Base-by-base conservation (phyloP, 106 monocot species). In the Ottelia alismoides region DNA sequence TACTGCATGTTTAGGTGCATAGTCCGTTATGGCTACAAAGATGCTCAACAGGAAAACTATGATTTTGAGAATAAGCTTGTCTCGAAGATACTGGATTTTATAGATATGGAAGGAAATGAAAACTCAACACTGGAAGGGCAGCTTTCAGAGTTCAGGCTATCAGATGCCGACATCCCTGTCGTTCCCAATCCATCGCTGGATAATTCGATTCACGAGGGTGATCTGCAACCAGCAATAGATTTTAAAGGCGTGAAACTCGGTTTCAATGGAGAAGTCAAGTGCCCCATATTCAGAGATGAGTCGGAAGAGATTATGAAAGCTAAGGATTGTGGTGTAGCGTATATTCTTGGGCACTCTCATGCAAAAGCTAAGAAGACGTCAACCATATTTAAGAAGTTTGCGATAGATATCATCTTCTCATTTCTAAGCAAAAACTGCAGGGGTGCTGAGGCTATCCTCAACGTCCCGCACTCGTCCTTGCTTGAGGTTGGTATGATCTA, bases 401-500 rank as follows among this genome's bases (percentile, higher is more conserved):
- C 70, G 1, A 77, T 90, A 12, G 59, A 84, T 48, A 18, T 83
- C 2, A 45, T 77, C 2, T 90, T 56, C 50, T 61, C 74, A 21
- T 90, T 84, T 45, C 76, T 90, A 9, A 69, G 74, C 62, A 79
- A 66, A 40, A 84, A 90, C 25, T 90, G 83, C 69, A 76, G 89
- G 30, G 69, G 58, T 26, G 49, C 89, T 25, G 72, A 72, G 52
- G 65, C 64, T 55, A 51, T 67, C 14, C 51, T 74, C 29, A 84
- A 74, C 46, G 74, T 75, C 2, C 89, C 89, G n/a, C 74, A 84
- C 51, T 72, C 80, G 45, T 60, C 74, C 2, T 20, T 90, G 47
- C 76, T 90, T 2, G 80, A 90, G 62, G 80, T 90, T 28, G 84
- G 84, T 16, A 90, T 84, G 84, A 54, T 80, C 20, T 84, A 70